phyloP scores from a whole-genome alignment of 805 yeast species.

The Starmerella apis region DNA sequence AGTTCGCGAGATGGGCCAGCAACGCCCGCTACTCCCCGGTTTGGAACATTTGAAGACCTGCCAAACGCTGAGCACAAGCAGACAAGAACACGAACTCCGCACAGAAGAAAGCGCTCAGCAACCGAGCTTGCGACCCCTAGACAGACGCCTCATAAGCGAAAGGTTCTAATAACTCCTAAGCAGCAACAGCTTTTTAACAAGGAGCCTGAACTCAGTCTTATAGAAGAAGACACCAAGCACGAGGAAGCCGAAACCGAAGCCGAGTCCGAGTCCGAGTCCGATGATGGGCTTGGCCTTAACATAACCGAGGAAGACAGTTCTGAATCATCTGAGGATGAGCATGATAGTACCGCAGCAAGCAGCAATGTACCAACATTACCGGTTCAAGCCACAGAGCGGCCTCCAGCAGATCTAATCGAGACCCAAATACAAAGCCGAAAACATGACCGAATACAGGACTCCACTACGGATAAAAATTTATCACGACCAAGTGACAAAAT shows the following conservation, averaged over 20 bases:
- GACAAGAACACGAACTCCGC: slow-evolving; percentile 1
- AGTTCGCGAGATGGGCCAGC: slow-evolving; percentile 17
- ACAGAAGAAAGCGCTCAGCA: neutral
- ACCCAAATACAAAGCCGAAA: no score
- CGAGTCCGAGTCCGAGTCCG: neutral
- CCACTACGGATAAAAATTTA: no score
- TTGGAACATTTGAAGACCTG: slow-evolving; percentile 24
- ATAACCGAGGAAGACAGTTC: neutral
- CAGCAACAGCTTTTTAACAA: neutral
- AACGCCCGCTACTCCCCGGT: slow-evolving; percentile 27
- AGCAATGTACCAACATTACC: neutral
- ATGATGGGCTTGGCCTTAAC: neutral
- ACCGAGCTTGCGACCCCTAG: slow-evolving; percentile 17
- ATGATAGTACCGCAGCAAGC: neutral
- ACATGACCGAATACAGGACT: neutral
- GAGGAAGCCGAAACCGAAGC: slow-evolving; percentile 1
- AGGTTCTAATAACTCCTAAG: neutral
- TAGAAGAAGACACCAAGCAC: neutral
- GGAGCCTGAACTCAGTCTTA: neutral
- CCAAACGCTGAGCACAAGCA: slow-evolving; percentile 15
- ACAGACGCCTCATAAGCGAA: slow-evolving; percentile 17
- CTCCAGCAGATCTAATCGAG: no score
- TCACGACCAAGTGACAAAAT: no score
- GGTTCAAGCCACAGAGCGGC: no score
- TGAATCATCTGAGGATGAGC: neutral